These are phyloP conservation scores for Penicillium decumbens DNA, from an alignment of 2,329 filamentous ascomycete species.

Conservation along the genomic window DNA sequence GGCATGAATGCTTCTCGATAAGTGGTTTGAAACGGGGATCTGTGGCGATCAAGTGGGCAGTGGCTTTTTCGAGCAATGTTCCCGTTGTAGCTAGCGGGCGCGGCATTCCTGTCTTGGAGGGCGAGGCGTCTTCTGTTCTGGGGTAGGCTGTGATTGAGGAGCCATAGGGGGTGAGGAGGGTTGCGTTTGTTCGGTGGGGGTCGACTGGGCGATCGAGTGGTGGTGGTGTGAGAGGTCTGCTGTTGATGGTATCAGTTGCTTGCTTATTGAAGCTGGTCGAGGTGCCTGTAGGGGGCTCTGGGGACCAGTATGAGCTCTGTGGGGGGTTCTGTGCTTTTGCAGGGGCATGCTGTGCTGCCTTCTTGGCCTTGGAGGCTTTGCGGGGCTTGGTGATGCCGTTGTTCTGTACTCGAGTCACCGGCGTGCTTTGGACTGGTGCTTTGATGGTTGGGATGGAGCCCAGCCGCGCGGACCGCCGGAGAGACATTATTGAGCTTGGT, in stretches of 20 bases:
- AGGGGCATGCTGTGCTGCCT: slow-evolving; percentile 14
- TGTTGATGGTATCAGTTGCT: slow-evolving; percentile 23
- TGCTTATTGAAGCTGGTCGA: slow-evolving; percentile 30
- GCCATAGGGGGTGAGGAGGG: slow-evolving; percentile 46
- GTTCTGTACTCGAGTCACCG: slow-evolving; percentile 21
- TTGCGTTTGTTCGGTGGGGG: slow-evolving; percentile 46
- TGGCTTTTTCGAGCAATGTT: slow-evolving; percentile 69
- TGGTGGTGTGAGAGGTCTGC: slow-evolving; percentile 46
- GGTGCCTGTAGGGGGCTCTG: slow-evolving; percentile 16
- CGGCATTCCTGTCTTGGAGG: slow-evolving; percentile 38
- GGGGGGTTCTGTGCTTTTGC: slow-evolving; percentile 6
- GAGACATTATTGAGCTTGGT: slow-evolving; percentile 41
- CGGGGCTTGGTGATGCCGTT: slow-evolving; percentile 30
- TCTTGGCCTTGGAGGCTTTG: slow-evolving; percentile 23
- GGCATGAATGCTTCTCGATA: slow-evolving; percentile 70
- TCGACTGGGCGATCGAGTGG: slow-evolving; percentile 44
- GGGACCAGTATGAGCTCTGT: slow-evolving; percentile 19
- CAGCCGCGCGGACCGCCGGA: slow-evolving; percentile 51
- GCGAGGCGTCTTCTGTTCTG: slow-evolving; percentile 35
- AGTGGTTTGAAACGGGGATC: slow-evolving; percentile 68
- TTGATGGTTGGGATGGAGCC: slow-evolving; percentile 27
- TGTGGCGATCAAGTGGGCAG: slow-evolving; percentile 65
- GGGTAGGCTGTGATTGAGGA: slow-evolving; percentile 47
- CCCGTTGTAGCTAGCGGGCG: slow-evolving; percentile 58
- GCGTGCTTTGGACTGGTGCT: slow-evolving; percentile 19